Percentiles rank a stretch among this genome's conserved stretches.
phyloP scores from a whole-genome alignment of 2,329 filamentous ascomycete species.

The Trichophyton simii region DNA sequence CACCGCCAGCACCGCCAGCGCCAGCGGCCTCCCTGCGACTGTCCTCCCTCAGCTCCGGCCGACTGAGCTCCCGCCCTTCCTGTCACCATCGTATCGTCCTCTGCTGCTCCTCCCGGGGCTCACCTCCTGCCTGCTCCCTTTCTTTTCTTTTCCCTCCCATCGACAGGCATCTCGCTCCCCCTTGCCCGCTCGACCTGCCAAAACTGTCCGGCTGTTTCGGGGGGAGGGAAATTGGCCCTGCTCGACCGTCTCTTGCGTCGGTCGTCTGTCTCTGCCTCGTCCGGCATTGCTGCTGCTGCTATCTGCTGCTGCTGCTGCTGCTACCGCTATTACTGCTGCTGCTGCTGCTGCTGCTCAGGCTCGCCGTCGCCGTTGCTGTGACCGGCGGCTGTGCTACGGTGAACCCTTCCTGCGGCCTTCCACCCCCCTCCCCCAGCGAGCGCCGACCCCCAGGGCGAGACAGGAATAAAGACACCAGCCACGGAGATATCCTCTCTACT shows the following conservation, averaged over 20 bases:
- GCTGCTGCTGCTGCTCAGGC: neutral
- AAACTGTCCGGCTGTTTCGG: slow-evolving; percentile 3
- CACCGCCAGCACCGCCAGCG: neutral
- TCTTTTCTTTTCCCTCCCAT: neutral
- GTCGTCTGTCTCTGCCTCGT: neutral
- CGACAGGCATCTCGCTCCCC: neutral
- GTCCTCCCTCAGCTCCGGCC: neutral
- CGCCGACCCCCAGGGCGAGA: too few species aligned
- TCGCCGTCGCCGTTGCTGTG: neutral
- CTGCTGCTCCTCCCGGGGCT: too few species aligned
- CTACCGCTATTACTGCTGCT: too few species aligned
- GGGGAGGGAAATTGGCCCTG: neutral
- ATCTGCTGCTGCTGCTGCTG: neutral
- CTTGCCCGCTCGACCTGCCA: neutral
- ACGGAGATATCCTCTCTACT: too few species aligned
- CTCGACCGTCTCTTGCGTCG: neutral
- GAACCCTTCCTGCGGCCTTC: neutral
- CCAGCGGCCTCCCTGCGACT: too few species aligned
- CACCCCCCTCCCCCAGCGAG: neutral
- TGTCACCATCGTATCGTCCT: too few species aligned
- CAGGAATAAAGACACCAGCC: too few species aligned
- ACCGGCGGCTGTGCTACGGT: neutral
- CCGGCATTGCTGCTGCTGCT: neutral
- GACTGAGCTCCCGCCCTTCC: neutral
- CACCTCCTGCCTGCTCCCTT: neutral